Conservation (phyloP, 306 rosid species). For the Cicer yamashitae region DNA sequence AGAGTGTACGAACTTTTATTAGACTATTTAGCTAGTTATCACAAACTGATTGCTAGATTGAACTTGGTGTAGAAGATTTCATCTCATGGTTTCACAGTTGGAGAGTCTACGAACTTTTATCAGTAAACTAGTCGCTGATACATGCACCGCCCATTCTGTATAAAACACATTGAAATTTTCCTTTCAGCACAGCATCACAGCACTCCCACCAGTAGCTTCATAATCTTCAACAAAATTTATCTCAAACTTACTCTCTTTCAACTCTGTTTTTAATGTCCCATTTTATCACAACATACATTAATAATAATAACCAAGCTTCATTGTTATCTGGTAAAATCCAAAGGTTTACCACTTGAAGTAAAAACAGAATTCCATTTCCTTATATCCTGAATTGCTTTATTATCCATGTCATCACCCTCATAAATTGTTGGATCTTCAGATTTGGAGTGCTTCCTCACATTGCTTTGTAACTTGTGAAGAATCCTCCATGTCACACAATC, state of each 20-base stretch:
- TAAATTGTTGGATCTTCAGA: constrained; percentile 45
- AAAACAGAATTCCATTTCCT: constrained; percentile 7
- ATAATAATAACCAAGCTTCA: neutral
- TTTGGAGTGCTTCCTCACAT: constrained; percentile 27
- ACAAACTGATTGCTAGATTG: neutral
- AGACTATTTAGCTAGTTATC: neutral
- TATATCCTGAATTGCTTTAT: constrained; percentile 13
- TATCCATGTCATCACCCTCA: constrained; percentile 33
- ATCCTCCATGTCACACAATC: constrained; percentile 92
- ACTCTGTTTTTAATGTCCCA: constrained; percentile 8
- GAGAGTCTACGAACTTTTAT: neutral
- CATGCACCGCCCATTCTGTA: constrained; percentile 12
- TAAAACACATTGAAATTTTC: constrained; percentile 13
- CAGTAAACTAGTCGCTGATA: constrained; percentile 18
- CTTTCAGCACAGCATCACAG: neutral
- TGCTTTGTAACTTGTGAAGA: constrained; percentile 68
- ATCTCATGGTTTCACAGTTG: neutral
- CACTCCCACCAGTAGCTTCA: neutral
- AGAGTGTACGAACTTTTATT: neutral
- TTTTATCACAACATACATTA: constrained; percentile 8
- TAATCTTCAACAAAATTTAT: neutral
- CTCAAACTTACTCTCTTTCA: constrained; percentile 14
- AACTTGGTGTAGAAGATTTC: neutral
- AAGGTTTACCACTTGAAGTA: neutral
- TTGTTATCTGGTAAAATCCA: constrained; percentile 24